A percentile compares a stretch with the other conserved stretches of the same genome.
Conservation (phyloP, 2,329 filamentous ascomycete species). For the Fusarium illudens region DNA sequence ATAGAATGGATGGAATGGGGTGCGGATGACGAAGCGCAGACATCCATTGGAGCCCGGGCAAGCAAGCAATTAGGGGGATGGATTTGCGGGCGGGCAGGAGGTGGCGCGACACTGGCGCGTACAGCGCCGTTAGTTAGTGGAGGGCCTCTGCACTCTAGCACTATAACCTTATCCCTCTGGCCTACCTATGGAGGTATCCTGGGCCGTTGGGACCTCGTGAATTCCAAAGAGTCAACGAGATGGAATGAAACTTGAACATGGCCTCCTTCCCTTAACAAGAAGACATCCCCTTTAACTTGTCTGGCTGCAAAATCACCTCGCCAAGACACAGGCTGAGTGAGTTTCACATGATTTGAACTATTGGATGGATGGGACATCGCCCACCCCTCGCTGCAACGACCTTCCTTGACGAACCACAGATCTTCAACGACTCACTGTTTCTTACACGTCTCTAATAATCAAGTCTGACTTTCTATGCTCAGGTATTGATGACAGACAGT, state of each 20-base stretch:
- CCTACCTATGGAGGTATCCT: neutral
- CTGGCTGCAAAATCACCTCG: neutral
- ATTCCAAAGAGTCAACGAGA: neutral
- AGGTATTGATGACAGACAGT: neutral
- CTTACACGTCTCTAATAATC: neutral
- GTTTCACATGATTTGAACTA: neutral
- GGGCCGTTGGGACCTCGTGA: neutral
- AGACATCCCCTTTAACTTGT: neutral
- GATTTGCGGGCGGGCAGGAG: conserved; percentile 10
- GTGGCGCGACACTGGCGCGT: conserved; percentile 19
- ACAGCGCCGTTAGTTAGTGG: neutral
- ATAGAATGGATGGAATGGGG: conserved; percentile 18
- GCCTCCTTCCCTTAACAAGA: neutral
- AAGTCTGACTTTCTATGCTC: neutral
- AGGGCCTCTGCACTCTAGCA: neutral
- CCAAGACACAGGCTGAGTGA: neutral
- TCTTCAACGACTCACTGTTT: neutral
- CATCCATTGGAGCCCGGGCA: no score
- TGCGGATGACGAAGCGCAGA: conserved; percentile 30
- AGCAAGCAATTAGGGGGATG: conserved; percentile 32
- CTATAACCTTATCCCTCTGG: no score
- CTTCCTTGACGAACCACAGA: neutral
- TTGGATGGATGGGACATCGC: neutral
- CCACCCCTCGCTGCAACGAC: neutral
- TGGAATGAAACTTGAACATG: neutral